These are phyloP conservation scores for Boletus hoseneyae DNA, from an alignment of 1,284 basidiomycete genomes.

Conservation along the genomic window DNA sequence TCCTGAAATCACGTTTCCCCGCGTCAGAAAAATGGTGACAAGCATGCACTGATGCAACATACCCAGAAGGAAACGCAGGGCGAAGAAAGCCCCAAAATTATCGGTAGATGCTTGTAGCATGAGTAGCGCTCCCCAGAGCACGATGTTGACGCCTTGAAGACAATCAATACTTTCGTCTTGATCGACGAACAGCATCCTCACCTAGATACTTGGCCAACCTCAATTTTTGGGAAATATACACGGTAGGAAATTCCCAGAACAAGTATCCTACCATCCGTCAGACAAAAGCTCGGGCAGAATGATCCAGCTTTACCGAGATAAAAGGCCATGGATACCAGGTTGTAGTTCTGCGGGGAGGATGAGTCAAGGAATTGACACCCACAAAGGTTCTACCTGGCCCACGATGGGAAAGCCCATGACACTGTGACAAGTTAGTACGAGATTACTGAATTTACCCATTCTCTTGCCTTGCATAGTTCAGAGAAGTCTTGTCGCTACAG, in stretches of 20 bases:
- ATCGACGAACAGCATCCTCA: conserved; percentile 20
- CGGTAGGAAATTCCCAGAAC: conserved; percentile 64
- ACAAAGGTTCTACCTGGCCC: conserved; percentile 45
- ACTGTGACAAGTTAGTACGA: conserved; percentile 31
- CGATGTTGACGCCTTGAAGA: conserved; percentile 50
- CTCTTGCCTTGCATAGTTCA: conserved; percentile 61
- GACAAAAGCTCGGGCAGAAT: neutral
- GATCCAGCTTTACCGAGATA: conserved; percentile 19
- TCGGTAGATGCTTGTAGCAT: conserved; percentile 58
- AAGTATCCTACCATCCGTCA: conserved; percentile 45
- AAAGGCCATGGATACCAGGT: conserved; percentile 64
- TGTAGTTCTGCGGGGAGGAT: conserved; percentile 45
- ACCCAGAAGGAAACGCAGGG: conserved; percentile 60
- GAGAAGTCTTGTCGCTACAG: conserved; percentile 60
- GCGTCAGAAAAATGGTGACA: neutral
- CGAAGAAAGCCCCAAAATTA: conserved; percentile 61
- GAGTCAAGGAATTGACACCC: conserved; percentile 7
- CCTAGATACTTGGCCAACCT: conserved; percentile 62
- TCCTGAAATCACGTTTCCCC: conserved; percentile 35
- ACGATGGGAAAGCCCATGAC: conserved; percentile 65
- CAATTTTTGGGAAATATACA: conserved; percentile 61
- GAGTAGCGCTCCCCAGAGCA: conserved; percentile 58
- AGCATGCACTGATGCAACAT: conserved; percentile 6
- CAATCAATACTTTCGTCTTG: neutral
- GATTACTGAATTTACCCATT: neutral